Base-by-base conservation (phyloP, 2,329 filamentous ascomycete genomes). In the Pseudocercospora fijiensis region DNA sequence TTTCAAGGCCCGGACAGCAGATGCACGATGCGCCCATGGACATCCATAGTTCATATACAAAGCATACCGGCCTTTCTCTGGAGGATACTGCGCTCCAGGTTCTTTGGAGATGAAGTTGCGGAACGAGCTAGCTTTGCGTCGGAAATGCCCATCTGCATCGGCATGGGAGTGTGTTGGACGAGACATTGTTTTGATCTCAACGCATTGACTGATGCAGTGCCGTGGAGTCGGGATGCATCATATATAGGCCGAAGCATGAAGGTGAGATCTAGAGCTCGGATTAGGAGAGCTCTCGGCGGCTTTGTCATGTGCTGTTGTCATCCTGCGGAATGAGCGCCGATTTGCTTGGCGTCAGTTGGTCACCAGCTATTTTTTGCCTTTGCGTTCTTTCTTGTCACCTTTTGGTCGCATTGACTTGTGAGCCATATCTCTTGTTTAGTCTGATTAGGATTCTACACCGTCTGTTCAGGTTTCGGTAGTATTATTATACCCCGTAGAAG, bases 11-110 rank as follows among this genome's bases (percentile, higher is more conserved):
- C 78, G 78, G 2, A 82, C 78, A 22, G 85, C 77, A 62, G 81
- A 79, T 1, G 77, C 69, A 10, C 83, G 79, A 64, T 85, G 82
- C 49, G 86, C 86, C 87, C 87, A 89, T 4, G 87, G 87, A 68
- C 87, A 89, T 6, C 82, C 82, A 4, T 81, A 81, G 45, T 85
- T 84, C 52, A 88, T 73, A 72, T 89, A 89, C 3, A 89, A 77
- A 0, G 72, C 84, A 76, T 89, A 89, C 18, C 87, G 83, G 57
- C 81, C 82, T 63, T 81, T 83, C 65, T 87, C 85, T 0, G 86
- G 81, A 0, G 86, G 82, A 64, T 86, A 89, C 20, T 78, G 76
- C 1, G 85, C 78, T 7, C 73, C 75, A 0, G 82, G 76, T 9
- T 83, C 79, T 3, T 77, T 80, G 0, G 85, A 87, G 57, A 90